Conservation (phyloP, 305 asterid genomes). For the Fraxinus paxiana region DNA sequence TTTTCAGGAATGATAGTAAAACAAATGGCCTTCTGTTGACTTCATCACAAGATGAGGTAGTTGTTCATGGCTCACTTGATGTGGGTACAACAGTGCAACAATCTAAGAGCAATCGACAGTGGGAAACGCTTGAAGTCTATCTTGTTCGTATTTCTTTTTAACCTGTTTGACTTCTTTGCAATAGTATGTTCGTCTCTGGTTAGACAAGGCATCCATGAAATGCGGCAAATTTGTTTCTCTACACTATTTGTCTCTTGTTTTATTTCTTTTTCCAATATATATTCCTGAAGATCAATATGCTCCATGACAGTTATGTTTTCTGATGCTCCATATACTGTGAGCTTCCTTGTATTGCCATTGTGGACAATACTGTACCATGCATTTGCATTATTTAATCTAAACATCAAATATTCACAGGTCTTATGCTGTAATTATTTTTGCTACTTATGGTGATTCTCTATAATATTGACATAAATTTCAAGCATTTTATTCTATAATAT, state of each 20-base stretch:
- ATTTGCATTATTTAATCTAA: background rate
- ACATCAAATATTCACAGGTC: background rate
- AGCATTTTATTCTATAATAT: background rate
- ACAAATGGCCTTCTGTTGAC: constrained; percentile 64
- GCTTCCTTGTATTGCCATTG: constrained; percentile 5
- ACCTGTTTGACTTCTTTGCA: background rate
- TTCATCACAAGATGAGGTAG: constrained; percentile 60
- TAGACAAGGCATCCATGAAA: background rate
- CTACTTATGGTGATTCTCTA: constrained; percentile 9
- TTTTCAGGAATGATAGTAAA: constrained; percentile 61
- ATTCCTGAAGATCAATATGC: background rate
- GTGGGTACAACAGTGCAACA: constrained; percentile 45
- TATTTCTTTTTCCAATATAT: background rate
- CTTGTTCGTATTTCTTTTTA: constrained; percentile 54
- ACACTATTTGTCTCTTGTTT: background rate
- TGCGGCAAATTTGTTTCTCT: background rate
- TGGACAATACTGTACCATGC: background rate
- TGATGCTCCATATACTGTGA: background rate
- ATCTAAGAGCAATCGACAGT: constrained; percentile 54
- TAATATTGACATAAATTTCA: constrained; percentile 3
- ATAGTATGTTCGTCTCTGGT: constrained; percentile 2
- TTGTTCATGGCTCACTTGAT: constrained; percentile 44
- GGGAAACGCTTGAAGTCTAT: constrained; percentile 90
- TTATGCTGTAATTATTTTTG: background rate
- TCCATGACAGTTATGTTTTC: background rate